A percentile compares a stretch with the other conserved stretches of the same genome.
phyloP scores from a whole-genome alignment of 495 filamentous ascomycete genomes.

The Lasiosphaeris hirsuta region DNA sequence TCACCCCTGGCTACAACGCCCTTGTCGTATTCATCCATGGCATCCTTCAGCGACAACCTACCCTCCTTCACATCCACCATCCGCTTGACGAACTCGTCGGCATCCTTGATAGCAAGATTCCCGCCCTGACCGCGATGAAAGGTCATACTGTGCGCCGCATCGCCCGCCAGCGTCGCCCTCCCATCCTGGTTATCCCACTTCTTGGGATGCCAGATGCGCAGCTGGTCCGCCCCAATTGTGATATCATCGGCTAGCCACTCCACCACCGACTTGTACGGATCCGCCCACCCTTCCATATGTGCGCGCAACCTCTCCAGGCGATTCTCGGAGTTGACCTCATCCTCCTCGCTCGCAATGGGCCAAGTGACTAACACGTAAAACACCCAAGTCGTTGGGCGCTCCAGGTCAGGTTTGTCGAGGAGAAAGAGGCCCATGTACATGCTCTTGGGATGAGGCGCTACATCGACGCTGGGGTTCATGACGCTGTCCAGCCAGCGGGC shows the following conservation, averaged over 20 bases:
- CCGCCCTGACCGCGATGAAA: conserved; percentile 12
- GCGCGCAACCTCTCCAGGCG: conserved; percentile 9
- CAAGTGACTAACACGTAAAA: conserved; percentile 13
- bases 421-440: conserved; percentile 15
- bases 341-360: conserved; percentile 8
- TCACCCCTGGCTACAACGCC: conserved; percentile 9
- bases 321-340: conserved; percentile 9
- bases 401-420: conserved; percentile 13
- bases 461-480: conserved; percentile 13
- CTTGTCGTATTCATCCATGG: conserved; percentile 4
- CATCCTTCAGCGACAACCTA: conserved; percentile 1
- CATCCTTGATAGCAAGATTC: conserved; percentile 15
- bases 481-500: conserved; percentile 4
- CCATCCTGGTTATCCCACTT: conserved; percentile 11
- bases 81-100: conserved; percentile 11
- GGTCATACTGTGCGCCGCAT: conserved; percentile 15
- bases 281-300: conserved; percentile 14
- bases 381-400: conserved; percentile 10
- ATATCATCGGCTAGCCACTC: conserved; percentile 12
- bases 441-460: conserved; percentile 10
- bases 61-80: conserved; percentile 13
- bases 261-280: conserved; percentile 15
- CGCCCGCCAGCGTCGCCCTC: conserved; percentile 9
- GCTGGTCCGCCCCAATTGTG: conserved; percentile 8
- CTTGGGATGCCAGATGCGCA: conserved; percentile 15